Evolutionary conservation across 805 yeast species (phyloP).

Genomic region (Wickerhamiella brachini): DNA sequence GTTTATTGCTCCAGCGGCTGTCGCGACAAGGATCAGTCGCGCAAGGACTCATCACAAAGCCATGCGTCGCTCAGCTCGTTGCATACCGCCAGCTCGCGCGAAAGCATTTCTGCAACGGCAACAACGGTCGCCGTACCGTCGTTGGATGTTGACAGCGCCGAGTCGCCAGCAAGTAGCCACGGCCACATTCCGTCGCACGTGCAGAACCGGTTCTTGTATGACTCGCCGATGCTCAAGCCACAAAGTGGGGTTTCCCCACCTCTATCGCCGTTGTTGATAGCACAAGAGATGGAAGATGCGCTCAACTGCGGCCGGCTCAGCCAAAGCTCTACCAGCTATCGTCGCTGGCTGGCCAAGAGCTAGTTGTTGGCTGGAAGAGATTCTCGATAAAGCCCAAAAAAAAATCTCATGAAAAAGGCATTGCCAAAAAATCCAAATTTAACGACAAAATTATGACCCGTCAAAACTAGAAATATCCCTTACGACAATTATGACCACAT

Average conservation of each 20-base stretch:
- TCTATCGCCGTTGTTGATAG: slow-evolving; percentile 17
- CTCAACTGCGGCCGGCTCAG: slow-evolving; percentile 1
- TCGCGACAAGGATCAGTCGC: slow-evolving; percentile 15
- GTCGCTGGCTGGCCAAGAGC: slow-evolving; percentile 12
- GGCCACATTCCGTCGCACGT: not conserved
- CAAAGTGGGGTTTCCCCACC: slow-evolving; percentile 9
- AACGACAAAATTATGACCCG: not conserved
- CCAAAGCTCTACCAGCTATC: slow-evolving; percentile 15
- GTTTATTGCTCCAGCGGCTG: slow-evolving; percentile 37
- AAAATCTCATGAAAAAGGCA: not conserved
- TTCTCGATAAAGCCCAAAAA: no score
- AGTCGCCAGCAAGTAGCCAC: slow-evolving; percentile 6
- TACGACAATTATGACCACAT: not conserved
- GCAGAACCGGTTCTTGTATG: slow-evolving; percentile 14
- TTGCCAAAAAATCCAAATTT: no score
- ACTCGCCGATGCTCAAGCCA: slow-evolving; percentile 17
- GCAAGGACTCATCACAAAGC: not conserved
- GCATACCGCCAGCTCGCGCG: not conserved
- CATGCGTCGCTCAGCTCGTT: not conserved
- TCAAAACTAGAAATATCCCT: not conserved
- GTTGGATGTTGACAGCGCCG: slow-evolving; percentile 8
- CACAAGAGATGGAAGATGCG: slow-evolving; percentile 3
- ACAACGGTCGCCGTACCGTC: not conserved
- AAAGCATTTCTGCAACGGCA: not conserved
- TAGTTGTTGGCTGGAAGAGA: not conserved